Percentiles rank a stretch among this genome's conserved stretches.
These are phyloP conservation scores for Pseudogymnoascus sp. DNA, from an alignment of 2,329 filamentous ascomycete genomes.

Conservation along the genomic window DNA sequence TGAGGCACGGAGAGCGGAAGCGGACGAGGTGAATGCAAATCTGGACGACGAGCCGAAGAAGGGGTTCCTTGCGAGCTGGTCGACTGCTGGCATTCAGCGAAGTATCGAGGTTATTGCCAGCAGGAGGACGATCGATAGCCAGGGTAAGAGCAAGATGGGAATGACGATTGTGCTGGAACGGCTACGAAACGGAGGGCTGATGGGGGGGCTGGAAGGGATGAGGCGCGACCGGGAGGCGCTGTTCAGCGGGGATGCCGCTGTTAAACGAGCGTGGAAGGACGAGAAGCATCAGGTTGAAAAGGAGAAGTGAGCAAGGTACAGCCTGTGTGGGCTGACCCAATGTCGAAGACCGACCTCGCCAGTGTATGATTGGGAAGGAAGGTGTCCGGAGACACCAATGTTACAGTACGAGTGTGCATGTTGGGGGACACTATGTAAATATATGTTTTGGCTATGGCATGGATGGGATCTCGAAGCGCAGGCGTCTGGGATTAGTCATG, in stretches of 20 bases:
- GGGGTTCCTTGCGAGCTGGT: conserved; percentile 50
- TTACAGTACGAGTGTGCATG: neutral
- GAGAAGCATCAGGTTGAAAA: neutral
- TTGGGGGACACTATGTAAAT: conserved; percentile 1
- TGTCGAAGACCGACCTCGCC: neutral
- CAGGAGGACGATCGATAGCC: conserved; percentile 67
- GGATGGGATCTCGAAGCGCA: conserved; percentile 5
- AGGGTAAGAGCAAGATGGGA: conserved; percentile 73
- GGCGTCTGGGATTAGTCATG: conserved; percentile 9
- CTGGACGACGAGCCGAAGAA: conserved; percentile 41
- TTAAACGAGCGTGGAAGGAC: neutral
- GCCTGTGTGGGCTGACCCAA: neutral
- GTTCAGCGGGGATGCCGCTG: neutral
- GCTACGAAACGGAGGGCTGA: conserved; percentile 57
- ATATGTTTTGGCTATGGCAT: conserved; percentile 7
- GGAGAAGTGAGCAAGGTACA: neutral
- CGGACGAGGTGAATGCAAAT: conserved; percentile 32
- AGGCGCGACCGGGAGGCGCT: conserved; percentile 43
- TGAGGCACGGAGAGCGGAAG: conserved; percentile 29
- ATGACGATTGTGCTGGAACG: conserved; percentile 77
- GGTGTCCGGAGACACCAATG: neutral
- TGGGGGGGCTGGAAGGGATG: conserved; percentile 66
- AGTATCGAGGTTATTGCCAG: conserved; percentile 75
- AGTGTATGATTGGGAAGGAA: neutral
- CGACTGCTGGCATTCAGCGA: conserved; percentile 64